Percentiles rank a stretch among this genome's conserved stretches.
These are phyloP conservation scores for Cucumis cinereus DNA, from an alignment of 306 rosid genomes.

Conservation along the genomic window DNA sequence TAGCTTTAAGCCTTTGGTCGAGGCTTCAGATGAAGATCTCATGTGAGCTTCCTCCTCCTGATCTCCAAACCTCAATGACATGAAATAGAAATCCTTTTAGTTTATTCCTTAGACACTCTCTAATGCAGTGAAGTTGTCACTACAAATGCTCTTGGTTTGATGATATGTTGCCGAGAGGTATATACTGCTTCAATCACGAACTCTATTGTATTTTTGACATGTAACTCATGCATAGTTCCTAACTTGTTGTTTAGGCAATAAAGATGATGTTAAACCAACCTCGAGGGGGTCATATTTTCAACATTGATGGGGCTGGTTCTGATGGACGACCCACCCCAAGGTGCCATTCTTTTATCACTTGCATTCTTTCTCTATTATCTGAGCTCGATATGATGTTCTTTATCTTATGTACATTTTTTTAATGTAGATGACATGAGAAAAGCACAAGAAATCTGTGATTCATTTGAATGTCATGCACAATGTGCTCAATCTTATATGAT, in stretches of 20 bases:
- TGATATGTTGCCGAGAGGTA: slow-evolving; percentile 98
- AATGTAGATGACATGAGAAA: neutral
- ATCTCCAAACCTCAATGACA: slow-evolving; percentile 8
- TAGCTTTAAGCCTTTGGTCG: slow-evolving; percentile 77
- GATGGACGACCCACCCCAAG: slow-evolving; percentile 99
- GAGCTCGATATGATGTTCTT: neutral
- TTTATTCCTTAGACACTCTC: slow-evolving; percentile 14
- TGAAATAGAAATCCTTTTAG: neutral
- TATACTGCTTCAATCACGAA: slow-evolving; percentile 7
- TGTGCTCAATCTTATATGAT: neutral
- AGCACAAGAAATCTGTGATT: neutral
- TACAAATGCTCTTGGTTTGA: slow-evolving; percentile 89
- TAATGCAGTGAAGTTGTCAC: slow-evolving; percentile 82
- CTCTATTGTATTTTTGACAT: neutral
- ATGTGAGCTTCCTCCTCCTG: slow-evolving; percentile 37
- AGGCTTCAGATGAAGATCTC: slow-evolving; percentile 94
- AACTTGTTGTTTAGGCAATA: slow-evolving; percentile 55
- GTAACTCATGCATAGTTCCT: slow-evolving; percentile 14
- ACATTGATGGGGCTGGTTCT: slow-evolving; percentile 96
- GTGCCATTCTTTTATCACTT: slow-evolving; percentile 26
- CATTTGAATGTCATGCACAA: neutral
- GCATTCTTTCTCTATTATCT: slow-evolving; percentile 5
- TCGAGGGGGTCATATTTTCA: slow-evolving; percentile 91
- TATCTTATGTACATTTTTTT: neutral
- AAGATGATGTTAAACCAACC: slow-evolving; percentile 81